Evolutionary conservation across 2,329 filamentous ascomycete species (phyloP), one percentile per base, ranked within the genome.

Genomic region (Exophiala dermatitidis): DNA sequence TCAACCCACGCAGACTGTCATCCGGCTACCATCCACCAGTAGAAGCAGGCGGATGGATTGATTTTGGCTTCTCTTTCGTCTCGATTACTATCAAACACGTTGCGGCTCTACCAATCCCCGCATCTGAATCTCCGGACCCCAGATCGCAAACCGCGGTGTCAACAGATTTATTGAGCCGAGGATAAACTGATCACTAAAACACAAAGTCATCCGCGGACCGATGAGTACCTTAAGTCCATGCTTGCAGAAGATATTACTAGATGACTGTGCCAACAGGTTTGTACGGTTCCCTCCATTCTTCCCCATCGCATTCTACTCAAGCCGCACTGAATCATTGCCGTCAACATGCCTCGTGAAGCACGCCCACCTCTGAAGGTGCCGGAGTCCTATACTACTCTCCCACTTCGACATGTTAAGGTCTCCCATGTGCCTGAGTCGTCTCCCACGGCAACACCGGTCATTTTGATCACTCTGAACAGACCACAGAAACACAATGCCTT

Each of bases 401-500:
- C 59, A 32, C 48, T 60, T 10, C 50, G 62, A 4, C 64, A 71
- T 49, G 66, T 72, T 59, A 64, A 62, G 46, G 61, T 72, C 54
- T 66, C 66, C 4, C 69, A 73, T 49, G 64, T 72, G 38, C 71
- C 70, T 4, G 61, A 61, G 0, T 68, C 65, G 29, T 80, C 83
- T 0, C 66, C 76, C 7, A 70, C 75, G 2, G 76, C 79, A 9
- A 86, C 83, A 1, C 77, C 77, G 10, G 75, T 86, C 48, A 75
- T 88, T 46, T 67, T 86, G 57, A 67, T 87, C 33, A 79, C 79
- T 1, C 76, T 88, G 38, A 75, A 85, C 69, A 80, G 85, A 12
- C 85, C 84, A 0, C 67, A 71, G 7, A 80, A 81, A 54, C 75
- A 83, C 69, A 88, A 88, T 76, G 84, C 82, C 56, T 87, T 88